A percentile compares a stretch with the other conserved stretches of the same genome.
Evolutionary conservation across 2,329 filamentous ascomycete species (phyloP).

Genomic region (Pseudocercospora crystallina): DNA sequence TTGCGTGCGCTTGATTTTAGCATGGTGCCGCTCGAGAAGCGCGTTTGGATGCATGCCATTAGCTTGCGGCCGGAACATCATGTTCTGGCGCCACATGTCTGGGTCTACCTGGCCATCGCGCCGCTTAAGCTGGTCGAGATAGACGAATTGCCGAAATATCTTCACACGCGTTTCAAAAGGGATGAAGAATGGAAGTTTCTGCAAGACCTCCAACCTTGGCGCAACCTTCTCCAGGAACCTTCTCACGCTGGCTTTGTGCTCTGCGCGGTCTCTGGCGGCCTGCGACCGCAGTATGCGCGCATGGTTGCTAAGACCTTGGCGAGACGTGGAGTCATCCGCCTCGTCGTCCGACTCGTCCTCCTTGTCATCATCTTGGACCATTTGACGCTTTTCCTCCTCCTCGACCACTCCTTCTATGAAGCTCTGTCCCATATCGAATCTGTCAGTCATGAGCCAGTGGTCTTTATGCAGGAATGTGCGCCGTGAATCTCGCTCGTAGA

Average conservation of each 20-base stretch:
- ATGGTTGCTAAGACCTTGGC: slow-evolving; percentile 32
- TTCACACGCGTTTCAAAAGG: slow-evolving; percentile 88
- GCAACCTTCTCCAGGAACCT: slow-evolving; percentile 76
- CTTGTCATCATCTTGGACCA: slow-evolving; percentile 63
- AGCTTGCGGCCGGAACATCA: slow-evolving; percentile 33
- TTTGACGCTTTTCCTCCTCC: slow-evolving; percentile 77
- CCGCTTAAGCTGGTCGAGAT: slow-evolving; percentile 71
- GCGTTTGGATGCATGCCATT: slow-evolving; percentile 35
- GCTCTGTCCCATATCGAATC: slow-evolving; percentile 75
- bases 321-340: slow-evolving; percentile 30
- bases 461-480: slow-evolving; percentile 76
- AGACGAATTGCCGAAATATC: slow-evolving; percentile 91
- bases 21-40: slow-evolving; percentile 62
- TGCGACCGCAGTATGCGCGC: slow-evolving; percentile 27
- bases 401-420: slow-evolving; percentile 84
- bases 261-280: slow-evolving; percentile 63
- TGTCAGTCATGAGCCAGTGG: slow-evolving; percentile 91
- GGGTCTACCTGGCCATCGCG: slow-evolving; percentile 68
- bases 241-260: slow-evolving; percentile 66
- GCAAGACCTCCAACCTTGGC: slow-evolving; percentile 83
- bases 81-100: slow-evolving; percentile 67
- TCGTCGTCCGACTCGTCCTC: slow-evolving; percentile 48
- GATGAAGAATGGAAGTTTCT: slow-evolving; percentile 96
- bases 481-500: slow-evolving; percentile 91
- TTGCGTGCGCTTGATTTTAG: slow-evolving; percentile 72